Conservation (phyloP, 148 eudicot genomes). For the Arctostaphylos glauca region DNA sequence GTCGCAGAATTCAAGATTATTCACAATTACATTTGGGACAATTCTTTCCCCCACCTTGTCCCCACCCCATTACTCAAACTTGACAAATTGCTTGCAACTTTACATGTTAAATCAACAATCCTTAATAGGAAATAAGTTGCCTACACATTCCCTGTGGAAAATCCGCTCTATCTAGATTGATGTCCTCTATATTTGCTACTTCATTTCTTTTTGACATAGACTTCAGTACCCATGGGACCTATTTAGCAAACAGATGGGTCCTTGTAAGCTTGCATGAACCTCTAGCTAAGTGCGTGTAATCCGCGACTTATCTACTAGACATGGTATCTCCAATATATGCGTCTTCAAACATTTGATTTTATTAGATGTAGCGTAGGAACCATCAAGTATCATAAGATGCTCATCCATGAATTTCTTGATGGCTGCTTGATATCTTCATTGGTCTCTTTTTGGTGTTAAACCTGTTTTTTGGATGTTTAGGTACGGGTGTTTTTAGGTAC, state of each 20-base stretch:
- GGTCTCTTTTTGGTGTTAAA: not conserved
- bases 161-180: not conserved
- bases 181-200: not conserved
- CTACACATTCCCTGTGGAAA: not conserved
- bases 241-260: no score
- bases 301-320: not conserved
- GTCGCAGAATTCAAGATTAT: not conserved
- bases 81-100: not conserved
- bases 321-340: not conserved
- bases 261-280: not conserved
- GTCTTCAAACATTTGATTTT: not conserved
- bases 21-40: not conserved
- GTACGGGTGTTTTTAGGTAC: no score
- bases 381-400: not conserved
- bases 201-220: not conserved
- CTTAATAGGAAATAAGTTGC: not conserved
- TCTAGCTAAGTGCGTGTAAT: not conserved
- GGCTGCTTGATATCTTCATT: not conserved
- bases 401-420: not conserved
- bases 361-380: not conserved
- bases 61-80: not conserved
- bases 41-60: not conserved
- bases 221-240: not conserved
- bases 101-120: not conserved
- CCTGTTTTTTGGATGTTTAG: slow-evolving; percentile 90